A percentile compares a stretch with the other conserved stretches of the same genome.
Conservation (phyloP, 2,329 filamentous ascomycete species). For the Fusarium foetens region DNA sequence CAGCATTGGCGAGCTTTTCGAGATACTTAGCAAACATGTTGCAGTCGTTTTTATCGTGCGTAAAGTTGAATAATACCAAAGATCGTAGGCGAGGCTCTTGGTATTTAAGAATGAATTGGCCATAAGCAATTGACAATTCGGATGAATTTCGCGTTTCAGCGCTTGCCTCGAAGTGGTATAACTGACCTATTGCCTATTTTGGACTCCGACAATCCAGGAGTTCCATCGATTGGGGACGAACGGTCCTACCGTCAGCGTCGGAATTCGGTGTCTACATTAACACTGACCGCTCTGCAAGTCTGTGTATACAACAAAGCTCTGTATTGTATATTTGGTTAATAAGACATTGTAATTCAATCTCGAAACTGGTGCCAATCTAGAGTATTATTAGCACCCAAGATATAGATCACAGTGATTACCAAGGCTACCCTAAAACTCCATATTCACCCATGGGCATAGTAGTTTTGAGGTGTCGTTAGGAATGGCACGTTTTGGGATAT, state of each 20-base stretch:
- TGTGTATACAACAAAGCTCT: background rate
- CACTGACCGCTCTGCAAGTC: background rate
- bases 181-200: slow-evolving; percentile 23
- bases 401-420: background rate
- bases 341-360: background rate
- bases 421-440: background rate
- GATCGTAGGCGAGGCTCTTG: background rate
- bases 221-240: background rate
- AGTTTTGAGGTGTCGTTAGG: too few relatives aligned
- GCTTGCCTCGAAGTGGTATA: background rate
- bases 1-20: slow-evolving; percentile 27
- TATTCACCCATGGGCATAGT: too few relatives aligned
- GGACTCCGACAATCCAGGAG: slow-evolving; percentile 13
- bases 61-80: too few relatives aligned
- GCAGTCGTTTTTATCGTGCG: background rate
- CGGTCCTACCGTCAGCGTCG: background rate
- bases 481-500: background rate
- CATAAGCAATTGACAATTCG: background rate
- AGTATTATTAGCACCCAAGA: background rate
- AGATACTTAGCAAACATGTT: background rate
- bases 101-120: background rate
- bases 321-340: background rate
- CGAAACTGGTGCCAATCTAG: too few relatives aligned
- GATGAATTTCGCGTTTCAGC: background rate
- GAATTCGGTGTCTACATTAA: background rate